Evolutionary conservation across 164 flowering plant species (phyloP).

Genomic region (Magnolia sinica): DNA sequence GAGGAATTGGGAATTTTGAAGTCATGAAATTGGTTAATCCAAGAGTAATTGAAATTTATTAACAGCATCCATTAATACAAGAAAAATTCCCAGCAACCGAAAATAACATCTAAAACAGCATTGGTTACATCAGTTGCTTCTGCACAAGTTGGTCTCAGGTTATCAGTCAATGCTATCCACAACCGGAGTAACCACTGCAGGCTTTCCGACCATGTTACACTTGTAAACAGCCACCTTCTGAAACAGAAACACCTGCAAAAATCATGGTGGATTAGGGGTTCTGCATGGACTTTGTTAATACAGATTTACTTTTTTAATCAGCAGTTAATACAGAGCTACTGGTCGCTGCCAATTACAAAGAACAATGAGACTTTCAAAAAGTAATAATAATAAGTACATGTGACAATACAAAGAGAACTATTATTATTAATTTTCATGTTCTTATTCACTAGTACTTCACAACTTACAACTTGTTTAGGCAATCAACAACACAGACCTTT

Average conservation of each 20-base stretch:
- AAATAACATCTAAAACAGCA: constrained; percentile 74
- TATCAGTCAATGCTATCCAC: constrained; percentile 96
- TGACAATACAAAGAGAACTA: too few species aligned
- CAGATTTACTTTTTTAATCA: not conserved
- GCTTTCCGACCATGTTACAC: constrained; percentile 93
- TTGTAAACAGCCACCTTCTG: constrained; percentile 82
- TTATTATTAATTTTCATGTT: too few species aligned
- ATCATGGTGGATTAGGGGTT: not conserved
- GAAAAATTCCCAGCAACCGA: not conserved
- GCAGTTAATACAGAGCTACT: not conserved
- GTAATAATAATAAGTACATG: too few species aligned
- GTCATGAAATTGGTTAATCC: not conserved
- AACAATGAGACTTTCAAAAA: not conserved
- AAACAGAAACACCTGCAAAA: constrained; percentile 79
- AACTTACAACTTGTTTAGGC: too few species aligned
- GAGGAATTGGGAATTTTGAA: not conserved
- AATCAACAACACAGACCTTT: too few species aligned
- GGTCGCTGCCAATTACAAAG: not conserved
- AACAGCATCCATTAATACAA: not conserved
- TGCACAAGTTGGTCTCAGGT: constrained; percentile 92
- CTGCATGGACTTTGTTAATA: not conserved
- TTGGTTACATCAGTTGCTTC: constrained; percentile 95
- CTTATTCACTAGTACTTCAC: too few species aligned
- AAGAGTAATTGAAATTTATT: not conserved
- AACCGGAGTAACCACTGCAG: constrained; percentile 88